Evolutionary conservation across 2,329 filamentous ascomycete species (phyloP).

Genomic region (Ascocoryne sarcoides): DNA sequence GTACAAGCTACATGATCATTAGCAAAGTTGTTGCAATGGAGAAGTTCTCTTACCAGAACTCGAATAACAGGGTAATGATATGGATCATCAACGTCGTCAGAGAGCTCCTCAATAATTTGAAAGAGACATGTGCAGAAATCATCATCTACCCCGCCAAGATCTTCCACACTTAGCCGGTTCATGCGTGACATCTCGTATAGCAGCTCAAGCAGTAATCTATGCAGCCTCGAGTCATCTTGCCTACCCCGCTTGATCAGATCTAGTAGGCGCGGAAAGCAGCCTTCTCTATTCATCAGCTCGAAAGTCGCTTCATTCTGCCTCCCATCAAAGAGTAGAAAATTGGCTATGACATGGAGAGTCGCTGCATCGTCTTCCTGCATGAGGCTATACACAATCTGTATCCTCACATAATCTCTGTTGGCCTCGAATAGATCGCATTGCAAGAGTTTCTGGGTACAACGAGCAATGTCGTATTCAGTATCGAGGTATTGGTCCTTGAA

Average conservation of each 20-base stretch:
- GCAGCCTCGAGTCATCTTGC: conserved; percentile 60
- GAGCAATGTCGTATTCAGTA: conserved; percentile 70
- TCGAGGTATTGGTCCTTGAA: conserved; percentile 69
- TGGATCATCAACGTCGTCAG: conserved; percentile 80
- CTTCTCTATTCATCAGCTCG: conserved; percentile 77
- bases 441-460: conserved; percentile 72
- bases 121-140: conserved; percentile 78
- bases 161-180: conserved; percentile 67
- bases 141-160: conserved; percentile 70
- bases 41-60: conserved; percentile 61
- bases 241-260: conserved; percentile 64
- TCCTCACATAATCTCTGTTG: conserved; percentile 80
- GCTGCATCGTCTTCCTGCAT: conserved; percentile 79
- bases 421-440: conserved; percentile 63
- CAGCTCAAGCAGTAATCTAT: conserved; percentile 75
- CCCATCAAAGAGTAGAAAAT: conserved; percentile 81
- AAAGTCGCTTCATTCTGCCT: conserved; percentile 69
- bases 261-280: conserved; percentile 73
- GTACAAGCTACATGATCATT: conserved; percentile 58
- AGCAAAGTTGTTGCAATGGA: neutral
- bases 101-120: conserved; percentile 77
- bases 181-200: conserved; percentile 96
- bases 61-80: conserved; percentile 95
- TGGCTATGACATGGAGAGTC: conserved; percentile 73
- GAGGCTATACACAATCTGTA: conserved; percentile 85